phyloP scores from a whole-genome alignment of 768 basidiomycete genomes.

The Agaricus sinodeliciosus region DNA sequence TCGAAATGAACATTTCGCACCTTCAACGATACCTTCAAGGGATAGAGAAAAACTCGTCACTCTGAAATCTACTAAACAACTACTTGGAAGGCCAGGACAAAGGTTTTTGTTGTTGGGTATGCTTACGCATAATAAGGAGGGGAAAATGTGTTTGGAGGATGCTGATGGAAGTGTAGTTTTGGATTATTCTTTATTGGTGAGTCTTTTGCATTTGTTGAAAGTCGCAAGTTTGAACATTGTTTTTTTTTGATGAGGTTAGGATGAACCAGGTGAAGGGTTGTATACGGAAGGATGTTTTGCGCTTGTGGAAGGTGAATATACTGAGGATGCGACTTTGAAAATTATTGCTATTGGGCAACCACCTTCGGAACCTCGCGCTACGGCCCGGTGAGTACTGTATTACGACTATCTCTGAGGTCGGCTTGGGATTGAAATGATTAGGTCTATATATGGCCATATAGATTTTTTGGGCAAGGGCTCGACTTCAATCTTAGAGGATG shows the following conservation, averaged over 20 bases:
- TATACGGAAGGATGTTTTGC: constrained; percentile 97
- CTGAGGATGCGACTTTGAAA: constrained; percentile 79
- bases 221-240: background rate
- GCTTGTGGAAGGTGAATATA: constrained; percentile 94
- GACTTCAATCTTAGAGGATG: constrained; percentile 87
- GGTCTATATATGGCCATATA: constrained; percentile 92
- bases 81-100: constrained; percentile 84
- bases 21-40: constrained; percentile 85
- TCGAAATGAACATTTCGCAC: constrained; percentile 96
- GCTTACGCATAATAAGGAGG: constrained; percentile 85
- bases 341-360: constrained; percentile 97
- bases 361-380: constrained; percentile 86
- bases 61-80: constrained; percentile 92
- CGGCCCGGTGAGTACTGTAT: constrained; percentile 54
- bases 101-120: constrained; percentile 93
- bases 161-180: constrained; percentile 85
- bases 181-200: constrained; percentile 81
- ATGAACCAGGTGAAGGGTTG: constrained; percentile 90
- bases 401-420: background rate
- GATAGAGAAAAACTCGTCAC: constrained; percentile 87
- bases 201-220: constrained; percentile 15
- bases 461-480: constrained; percentile 96
- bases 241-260: constrained; percentile 25
- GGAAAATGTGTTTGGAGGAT: constrained; percentile 88
- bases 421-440: constrained; percentile 23